phyloP scores from a whole-genome alignment of 306 rosid genomes.

The Fragaria ananassa region DNA sequence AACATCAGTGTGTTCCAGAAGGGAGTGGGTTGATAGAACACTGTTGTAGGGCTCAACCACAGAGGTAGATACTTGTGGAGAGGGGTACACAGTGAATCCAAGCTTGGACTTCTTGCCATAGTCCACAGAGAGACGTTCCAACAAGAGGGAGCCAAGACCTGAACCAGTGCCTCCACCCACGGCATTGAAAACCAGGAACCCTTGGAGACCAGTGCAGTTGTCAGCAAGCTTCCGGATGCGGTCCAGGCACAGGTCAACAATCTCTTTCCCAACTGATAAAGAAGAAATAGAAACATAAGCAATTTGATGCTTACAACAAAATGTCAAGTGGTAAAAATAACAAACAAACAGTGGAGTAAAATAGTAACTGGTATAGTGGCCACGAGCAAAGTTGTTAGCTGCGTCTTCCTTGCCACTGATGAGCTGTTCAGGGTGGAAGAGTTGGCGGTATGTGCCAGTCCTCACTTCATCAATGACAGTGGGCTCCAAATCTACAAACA shows the following conservation, averaged over 20 bases:
- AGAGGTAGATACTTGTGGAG: conserved; percentile 80
- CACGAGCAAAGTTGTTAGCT: conserved; percentile 84
- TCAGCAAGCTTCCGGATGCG: conserved; percentile 78
- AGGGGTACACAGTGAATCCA: conserved; percentile 77
- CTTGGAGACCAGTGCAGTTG: conserved; percentile 85
- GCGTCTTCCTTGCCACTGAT: conserved; percentile 87
- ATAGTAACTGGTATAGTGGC: conserved; percentile 67
- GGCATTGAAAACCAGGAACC: conserved; percentile 77
- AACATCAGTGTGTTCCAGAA: conserved; percentile 75
- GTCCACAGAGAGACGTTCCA: conserved; percentile 75
- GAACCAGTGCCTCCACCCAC: conserved; percentile 90
- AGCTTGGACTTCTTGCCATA: conserved; percentile 83
- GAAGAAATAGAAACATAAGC: not conserved
- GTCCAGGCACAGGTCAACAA: conserved; percentile 75
- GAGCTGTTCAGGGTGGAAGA: conserved; percentile 78
- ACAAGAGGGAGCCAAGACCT: conserved; percentile 75
- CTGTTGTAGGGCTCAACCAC: conserved; percentile 89
- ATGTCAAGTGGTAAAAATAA: not conserved
- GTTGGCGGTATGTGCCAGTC: conserved; percentile 73
- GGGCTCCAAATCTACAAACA: conserved; percentile 82
- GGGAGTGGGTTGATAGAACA: conserved; percentile 81
- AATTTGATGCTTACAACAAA: not conserved
- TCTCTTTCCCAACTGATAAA: conserved; percentile 76
- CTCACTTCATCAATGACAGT: conserved; percentile 80
- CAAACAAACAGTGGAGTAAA: not conserved